Percentiles rank a stretch among this genome's conserved stretches.
These are phyloP conservation scores for Podila verticillata DNA, from an alignment of 192 early-diverging fungal genomes.

Conservation along the genomic window DNA sequence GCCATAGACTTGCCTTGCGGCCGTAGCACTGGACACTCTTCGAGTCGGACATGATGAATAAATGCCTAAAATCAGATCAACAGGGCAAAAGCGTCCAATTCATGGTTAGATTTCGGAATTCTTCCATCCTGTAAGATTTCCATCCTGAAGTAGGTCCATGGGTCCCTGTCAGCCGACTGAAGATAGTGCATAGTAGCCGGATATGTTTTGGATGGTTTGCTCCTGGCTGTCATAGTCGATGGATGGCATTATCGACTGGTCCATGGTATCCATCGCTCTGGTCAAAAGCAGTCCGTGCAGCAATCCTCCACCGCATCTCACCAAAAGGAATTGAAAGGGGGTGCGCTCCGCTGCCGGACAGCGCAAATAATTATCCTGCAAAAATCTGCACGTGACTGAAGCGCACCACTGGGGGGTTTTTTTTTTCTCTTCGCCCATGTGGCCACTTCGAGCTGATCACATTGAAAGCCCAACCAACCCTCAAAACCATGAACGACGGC, in stretches of 20 bases:
- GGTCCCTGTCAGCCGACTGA: not conserved
- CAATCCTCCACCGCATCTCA: conserved; percentile 3
- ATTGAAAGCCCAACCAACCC: no score
- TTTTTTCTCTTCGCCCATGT: no score
- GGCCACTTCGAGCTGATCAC: no score
- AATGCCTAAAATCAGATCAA: not conserved
- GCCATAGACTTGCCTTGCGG: conserved; percentile 52
- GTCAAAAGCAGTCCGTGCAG: conserved; percentile 1
- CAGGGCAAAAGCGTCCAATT: no score
- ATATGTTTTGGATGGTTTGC: not conserved
- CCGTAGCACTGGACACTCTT: conserved; percentile 57
- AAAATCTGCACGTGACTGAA: not conserved
- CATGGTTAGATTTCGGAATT: not conserved
- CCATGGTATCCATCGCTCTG: no score
- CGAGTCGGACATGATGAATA: conserved; percentile 53
- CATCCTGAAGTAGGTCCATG: not conserved
- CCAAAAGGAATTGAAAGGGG: conserved; percentile 3
- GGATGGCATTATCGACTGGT: not conserved
- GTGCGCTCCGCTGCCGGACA: not conserved
- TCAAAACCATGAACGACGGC: conserved; percentile 33
- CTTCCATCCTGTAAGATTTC: not conserved
- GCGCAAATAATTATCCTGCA: not conserved
- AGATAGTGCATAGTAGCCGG: not conserved
- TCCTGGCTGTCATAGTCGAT: not conserved
- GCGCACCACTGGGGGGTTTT: no score